Percentiles rank a stretch among this genome's conserved stretches.
Evolutionary conservation across 768 basidiomycete genomes (phyloP).

Genomic region (Neoboletus magnificus): DNA sequence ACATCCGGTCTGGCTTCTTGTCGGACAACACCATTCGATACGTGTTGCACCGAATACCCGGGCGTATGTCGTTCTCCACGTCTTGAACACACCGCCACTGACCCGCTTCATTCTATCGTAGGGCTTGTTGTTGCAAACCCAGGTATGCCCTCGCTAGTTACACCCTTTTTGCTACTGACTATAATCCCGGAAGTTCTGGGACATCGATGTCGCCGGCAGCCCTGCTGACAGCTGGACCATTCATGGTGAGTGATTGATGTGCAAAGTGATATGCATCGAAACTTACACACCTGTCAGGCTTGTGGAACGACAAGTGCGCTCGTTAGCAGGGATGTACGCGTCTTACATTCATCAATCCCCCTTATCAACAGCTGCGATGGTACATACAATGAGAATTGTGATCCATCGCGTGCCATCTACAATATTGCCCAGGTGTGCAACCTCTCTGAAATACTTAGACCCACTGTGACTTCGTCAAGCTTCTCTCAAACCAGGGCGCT

Average conservation of each 20-base stretch:
- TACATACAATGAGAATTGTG: slow-evolving; percentile 33
- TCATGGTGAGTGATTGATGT: slow-evolving; percentile 48
- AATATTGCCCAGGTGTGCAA: slow-evolving; percentile 39
- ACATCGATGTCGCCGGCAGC: slow-evolving; percentile 59
- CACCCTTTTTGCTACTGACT: not conserved
- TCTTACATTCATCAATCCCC: not conserved
- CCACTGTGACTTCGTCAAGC: slow-evolving; percentile 33
- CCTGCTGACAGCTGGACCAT: slow-evolving; percentile 71
- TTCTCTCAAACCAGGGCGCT: slow-evolving; percentile 57
- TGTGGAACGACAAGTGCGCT: slow-evolving; percentile 64
- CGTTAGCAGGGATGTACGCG: not conserved
- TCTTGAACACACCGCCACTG: not conserved
- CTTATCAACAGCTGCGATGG: slow-evolving; percentile 50
- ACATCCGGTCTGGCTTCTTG: slow-evolving; percentile 51
- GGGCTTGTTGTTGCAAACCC: slow-evolving; percentile 60
- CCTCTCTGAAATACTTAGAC: not conserved
- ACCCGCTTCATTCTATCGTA: slow-evolving; percentile 21
- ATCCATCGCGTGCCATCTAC: slow-evolving; percentile 43
- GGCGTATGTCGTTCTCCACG: slow-evolving; percentile 41
- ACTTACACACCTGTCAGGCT: slow-evolving; percentile 36
- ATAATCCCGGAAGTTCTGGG: slow-evolving; percentile 57
- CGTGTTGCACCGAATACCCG: slow-evolving; percentile 67
- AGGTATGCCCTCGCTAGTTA: slow-evolving; percentile 30
- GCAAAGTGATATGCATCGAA: not conserved
- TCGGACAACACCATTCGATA: slow-evolving; percentile 41